Conservation (phyloP, 2,329 filamentous ascomycete genomes). For the Pseudocercospora pini-densiflorae region DNA sequence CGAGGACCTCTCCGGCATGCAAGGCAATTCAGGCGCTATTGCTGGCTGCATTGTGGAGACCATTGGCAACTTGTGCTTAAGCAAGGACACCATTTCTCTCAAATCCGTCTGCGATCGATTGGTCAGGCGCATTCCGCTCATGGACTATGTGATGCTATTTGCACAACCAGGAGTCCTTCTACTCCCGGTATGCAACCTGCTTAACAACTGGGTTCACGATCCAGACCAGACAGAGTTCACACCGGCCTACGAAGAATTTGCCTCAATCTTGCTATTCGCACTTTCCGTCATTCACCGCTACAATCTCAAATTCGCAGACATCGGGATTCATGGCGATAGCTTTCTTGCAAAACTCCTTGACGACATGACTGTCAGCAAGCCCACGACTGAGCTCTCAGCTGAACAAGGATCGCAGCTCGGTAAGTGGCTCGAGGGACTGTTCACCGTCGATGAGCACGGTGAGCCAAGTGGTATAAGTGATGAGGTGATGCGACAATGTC, state of each 20-base stretch:
- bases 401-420: slow-evolving; percentile 69
- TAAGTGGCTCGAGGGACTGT: slow-evolving; percentile 78
- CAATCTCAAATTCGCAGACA: slow-evolving; percentile 64
- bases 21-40: slow-evolving; percentile 88
- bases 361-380: slow-evolving; percentile 61
- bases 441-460: slow-evolving; percentile 65
- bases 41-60: slow-evolving; percentile 66
- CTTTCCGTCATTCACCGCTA: slow-evolving; percentile 79
- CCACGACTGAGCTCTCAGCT: slow-evolving; percentile 65
- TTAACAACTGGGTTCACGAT: slow-evolving; percentile 81
- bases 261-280: slow-evolving; percentile 73
- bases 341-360: slow-evolving; percentile 71
- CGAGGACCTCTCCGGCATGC: slow-evolving; percentile 82
- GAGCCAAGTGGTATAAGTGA: slow-evolving; percentile 71
- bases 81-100: slow-evolving; percentile 79
- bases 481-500: slow-evolving; percentile 80
- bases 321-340: slow-evolving; percentile 67
- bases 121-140: slow-evolving; percentile 70
- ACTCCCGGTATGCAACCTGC: slow-evolving; percentile 72
- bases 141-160: slow-evolving; percentile 79
- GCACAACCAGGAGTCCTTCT: slow-evolving; percentile 71
- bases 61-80: slow-evolving; percentile 65
- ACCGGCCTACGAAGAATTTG: slow-evolving; percentile 85
- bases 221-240: slow-evolving; percentile 83
- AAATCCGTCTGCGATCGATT: slow-evolving; percentile 74